Evolutionary conservation across 2,329 filamentous ascomycete genomes (phyloP).

Genomic region (Colletotrichum shisoi): DNA sequence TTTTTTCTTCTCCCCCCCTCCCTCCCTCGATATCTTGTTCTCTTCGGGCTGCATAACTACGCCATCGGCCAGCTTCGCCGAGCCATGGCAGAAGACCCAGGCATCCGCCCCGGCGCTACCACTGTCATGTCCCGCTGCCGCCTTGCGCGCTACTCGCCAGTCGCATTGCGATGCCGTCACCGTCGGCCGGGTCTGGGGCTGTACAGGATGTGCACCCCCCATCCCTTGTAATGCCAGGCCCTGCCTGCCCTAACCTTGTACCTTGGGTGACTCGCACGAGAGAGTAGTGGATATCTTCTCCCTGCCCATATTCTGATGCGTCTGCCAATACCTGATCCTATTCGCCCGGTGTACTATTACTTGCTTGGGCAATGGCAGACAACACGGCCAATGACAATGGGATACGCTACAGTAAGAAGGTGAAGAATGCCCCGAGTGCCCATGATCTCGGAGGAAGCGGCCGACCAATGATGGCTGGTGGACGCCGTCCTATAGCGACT

Average conservation of each 20-base stretch:
- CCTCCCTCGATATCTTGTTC: too few species aligned
- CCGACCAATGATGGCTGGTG: slow-evolving; percentile 24
- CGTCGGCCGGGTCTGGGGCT: slow-evolving; percentile 4
- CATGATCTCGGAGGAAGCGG: slow-evolving; percentile 4
- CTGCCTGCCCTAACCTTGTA: neutral
- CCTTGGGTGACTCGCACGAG: neutral
- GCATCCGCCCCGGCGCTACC: slow-evolving; percentile 20
- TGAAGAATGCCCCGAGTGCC: neutral
- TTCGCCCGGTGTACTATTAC: neutral
- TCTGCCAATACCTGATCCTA: neutral
- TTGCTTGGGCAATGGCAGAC: neutral
- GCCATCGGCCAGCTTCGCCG: slow-evolving; percentile 30
- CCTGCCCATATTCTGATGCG: neutral
- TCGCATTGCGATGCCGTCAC: slow-evolving; percentile 35
- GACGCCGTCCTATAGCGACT: slow-evolving; percentile 26
- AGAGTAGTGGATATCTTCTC: neutral
- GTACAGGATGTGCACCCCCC: slow-evolving; percentile 9
- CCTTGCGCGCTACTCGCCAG: slow-evolving; percentile 26
- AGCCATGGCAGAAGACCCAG: slow-evolving; percentile 13
- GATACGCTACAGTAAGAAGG: neutral
- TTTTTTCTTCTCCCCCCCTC: neutral
- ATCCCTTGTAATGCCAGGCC: neutral
- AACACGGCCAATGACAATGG: neutral
- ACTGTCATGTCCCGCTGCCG: slow-evolving; percentile 19
- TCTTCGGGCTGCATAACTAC: slow-evolving; percentile 19